These are phyloP conservation scores for Quillaja saponaria DNA, from an alignment of 306 rosid species.

Conservation along the genomic window DNA sequence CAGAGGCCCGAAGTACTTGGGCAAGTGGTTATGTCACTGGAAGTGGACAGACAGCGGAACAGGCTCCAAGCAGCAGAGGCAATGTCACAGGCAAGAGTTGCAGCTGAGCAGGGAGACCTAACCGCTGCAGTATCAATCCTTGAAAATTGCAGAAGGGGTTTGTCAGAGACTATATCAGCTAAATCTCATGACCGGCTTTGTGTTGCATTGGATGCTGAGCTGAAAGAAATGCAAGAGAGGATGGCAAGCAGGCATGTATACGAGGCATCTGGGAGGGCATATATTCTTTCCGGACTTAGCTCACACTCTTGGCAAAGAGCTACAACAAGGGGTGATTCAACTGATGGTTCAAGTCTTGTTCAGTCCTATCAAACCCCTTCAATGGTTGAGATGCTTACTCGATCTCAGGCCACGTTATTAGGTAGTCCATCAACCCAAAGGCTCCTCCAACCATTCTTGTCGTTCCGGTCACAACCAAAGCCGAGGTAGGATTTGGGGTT, in stretches of 20 bases:
- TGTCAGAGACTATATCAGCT: constrained; percentile 63
- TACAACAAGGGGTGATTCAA: constrained; percentile 97
- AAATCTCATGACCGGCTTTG: constrained; percentile 74
- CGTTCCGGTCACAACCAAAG: constrained; percentile 67
- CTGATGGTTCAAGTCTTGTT: constrained; percentile 78
- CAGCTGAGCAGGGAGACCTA: constrained; percentile 86
- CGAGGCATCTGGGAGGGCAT: constrained; percentile 97
- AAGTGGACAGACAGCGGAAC: constrained; percentile 88
- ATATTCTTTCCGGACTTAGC: constrained; percentile 93
- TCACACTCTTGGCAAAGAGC: constrained; percentile 99
- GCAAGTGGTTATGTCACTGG: constrained; percentile 66
- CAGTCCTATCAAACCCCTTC: constrained; percentile 94
- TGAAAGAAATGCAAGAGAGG: constrained; percentile 95
- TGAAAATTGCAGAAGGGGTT: constrained; percentile 68
- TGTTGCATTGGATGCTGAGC: constrained; percentile 90
- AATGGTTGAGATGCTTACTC: constrained; percentile 93
- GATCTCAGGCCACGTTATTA: constrained; percentile 79
- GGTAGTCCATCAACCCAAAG: constrained; percentile 86
- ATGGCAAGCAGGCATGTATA: constrained; percentile 93
- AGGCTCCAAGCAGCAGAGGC: constrained; percentile 94
- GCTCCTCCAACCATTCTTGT: constrained; percentile 71
- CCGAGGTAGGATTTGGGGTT: constrained; percentile 62
- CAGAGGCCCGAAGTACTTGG: constrained; percentile 57
- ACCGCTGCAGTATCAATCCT: constrained; percentile 67
- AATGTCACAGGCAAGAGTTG: constrained; percentile 75